Conservation (phyloP, 495 filamentous ascomycete genomes). For the Penicillium samsonianum region DNA sequence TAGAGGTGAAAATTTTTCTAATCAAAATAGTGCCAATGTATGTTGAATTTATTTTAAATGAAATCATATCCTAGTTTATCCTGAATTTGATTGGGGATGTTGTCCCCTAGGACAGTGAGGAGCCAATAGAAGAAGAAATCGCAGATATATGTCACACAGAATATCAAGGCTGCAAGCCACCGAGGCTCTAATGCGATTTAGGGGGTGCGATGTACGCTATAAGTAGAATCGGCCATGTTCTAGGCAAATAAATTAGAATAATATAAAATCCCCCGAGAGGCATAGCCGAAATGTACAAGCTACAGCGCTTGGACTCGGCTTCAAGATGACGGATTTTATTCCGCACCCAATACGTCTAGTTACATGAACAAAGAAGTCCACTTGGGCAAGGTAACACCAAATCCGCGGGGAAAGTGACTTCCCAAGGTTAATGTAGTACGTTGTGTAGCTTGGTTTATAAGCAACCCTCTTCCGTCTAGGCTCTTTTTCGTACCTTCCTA, state of each 20-base stretch:
- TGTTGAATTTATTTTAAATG: background rate
- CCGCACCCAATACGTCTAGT: constrained; percentile 17
- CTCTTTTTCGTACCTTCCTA: background rate
- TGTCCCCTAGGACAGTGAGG: background rate
- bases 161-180: background rate
- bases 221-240: background rate
- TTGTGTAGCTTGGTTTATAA: background rate
- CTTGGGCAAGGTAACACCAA: background rate
- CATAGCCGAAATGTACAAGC: constrained; percentile 25
- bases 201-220: background rate
- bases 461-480: background rate
- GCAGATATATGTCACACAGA: background rate
- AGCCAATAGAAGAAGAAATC: background rate
- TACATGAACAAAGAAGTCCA: background rate
- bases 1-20: background rate
- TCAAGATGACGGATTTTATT: constrained; percentile 21
- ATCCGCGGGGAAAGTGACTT: background rate
- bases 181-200: background rate
- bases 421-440: background rate
- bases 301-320: constrained; percentile 25
- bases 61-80: background rate
- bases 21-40: too few species aligned
- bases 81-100: background rate
- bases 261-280: background rate
- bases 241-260: background rate